Percentiles rank a stretch among this genome's conserved stretches.
Conservation (phyloP, 2,329 filamentous ascomycete species). For the Chaetothyriales sp. region DNA sequence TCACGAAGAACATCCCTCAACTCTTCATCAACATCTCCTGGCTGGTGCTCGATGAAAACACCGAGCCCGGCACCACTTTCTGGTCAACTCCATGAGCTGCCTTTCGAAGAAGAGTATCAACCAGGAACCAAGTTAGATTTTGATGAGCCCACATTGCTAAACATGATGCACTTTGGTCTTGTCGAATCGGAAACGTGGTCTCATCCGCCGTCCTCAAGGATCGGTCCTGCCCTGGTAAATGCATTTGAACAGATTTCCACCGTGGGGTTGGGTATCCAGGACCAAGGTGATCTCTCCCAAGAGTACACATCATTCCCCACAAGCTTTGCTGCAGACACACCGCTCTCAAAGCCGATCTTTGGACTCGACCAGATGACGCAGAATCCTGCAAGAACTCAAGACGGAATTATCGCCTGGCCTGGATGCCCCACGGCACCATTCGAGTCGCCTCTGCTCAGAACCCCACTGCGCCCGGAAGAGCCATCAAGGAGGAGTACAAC, state of each 20-base stretch:
- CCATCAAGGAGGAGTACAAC: conserved; percentile 12
- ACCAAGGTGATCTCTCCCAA: background rate
- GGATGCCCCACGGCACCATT: conserved; percentile 7
- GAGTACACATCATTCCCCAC: background rate
- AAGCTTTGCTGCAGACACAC: conserved; percentile 5
- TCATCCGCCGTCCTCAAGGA: conserved; percentile 1
- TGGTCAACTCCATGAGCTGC: background rate
- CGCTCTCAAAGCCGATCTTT: conserved; percentile 15
- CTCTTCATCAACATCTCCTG: background rate
- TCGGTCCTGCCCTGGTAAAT: conserved; percentile 2
- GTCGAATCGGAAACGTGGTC: conserved; percentile 1
- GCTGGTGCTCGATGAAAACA: background rate
- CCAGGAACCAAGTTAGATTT: background rate
- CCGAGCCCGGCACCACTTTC: background rate
- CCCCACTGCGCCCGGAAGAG: conserved; percentile 10
- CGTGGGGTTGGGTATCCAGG: background rate
- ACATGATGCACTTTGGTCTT: background rate
- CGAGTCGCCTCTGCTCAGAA: conserved; percentile 9
- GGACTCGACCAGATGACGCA: background rate
- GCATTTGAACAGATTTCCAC: background rate
- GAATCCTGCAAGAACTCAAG: conserved; percentile 3
- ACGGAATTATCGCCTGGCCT: conserved; percentile 6
- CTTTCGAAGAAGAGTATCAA: background rate
- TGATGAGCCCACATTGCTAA: background rate
- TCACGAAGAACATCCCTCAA: background rate